Conservation (phyloP, 495 filamentous ascomycete genomes). For the Lasiosphaeris hirsuta region DNA sequence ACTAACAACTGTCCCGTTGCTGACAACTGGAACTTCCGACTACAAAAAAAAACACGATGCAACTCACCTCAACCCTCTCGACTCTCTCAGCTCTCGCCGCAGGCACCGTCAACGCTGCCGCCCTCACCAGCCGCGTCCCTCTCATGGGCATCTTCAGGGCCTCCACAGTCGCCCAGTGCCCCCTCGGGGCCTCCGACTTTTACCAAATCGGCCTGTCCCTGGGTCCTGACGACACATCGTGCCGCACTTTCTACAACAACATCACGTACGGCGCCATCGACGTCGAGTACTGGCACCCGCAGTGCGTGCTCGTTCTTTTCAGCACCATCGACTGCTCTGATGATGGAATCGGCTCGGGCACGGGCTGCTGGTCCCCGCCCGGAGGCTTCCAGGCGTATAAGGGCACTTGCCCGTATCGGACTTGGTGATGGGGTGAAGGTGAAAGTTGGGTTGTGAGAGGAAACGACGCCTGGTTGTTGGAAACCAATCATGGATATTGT, state of each 20-base stretch:
- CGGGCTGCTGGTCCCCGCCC: background rate
- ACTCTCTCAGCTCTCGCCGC: background rate
- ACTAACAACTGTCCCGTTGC: no score
- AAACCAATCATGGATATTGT: no score
- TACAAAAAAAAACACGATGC: background rate
- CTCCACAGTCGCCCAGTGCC: no score
- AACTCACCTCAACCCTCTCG: background rate
- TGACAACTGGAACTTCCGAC: background rate
- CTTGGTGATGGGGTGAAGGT: no score
- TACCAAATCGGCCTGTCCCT: background rate
- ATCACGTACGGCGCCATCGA: background rate
- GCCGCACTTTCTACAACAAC: constrained; percentile 1
- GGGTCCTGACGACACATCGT: background rate
- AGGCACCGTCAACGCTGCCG: background rate
- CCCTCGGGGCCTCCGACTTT: no score
- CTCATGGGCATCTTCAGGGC: no score
- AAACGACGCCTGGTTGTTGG: no score
- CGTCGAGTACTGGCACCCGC: background rate
- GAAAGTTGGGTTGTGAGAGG: no score
- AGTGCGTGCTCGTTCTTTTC: background rate
- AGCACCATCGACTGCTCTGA: background rate
- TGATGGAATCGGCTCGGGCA: background rate
- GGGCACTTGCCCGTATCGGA: background rate
- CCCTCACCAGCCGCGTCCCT: background rate
- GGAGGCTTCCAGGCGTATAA: background rate